Conservation (phyloP, 2,329 filamentous ascomycete species). For the Xylariomycetidae sp. region DNA sequence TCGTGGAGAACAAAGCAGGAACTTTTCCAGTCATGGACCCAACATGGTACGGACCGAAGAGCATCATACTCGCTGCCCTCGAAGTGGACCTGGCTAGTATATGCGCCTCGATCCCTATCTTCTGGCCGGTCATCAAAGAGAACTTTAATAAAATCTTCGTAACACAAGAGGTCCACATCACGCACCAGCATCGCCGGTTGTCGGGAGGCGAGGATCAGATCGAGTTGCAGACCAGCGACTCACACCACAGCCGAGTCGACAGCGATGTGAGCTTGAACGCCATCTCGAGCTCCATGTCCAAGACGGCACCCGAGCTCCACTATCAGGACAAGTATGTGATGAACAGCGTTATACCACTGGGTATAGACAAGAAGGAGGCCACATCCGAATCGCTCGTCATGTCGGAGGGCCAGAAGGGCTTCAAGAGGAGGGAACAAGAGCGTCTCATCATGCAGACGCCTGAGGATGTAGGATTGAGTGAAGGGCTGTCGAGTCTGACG, state of each 20-base stretch:
- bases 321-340: constrained; percentile 17
- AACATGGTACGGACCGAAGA: constrained; percentile 30
- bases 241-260: constrained; percentile 4
- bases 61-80: constrained; percentile 28
- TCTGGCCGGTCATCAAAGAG: constrained; percentile 27
- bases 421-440: constrained; percentile 18
- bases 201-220: constrained; percentile 12
- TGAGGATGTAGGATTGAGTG: too few relatives aligned
- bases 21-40: constrained; percentile 31
- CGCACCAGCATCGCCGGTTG: constrained; percentile 21
- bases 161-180: constrained; percentile 30
- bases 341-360: constrained; percentile 15
- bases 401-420: constrained; percentile 22
- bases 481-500: too few relatives aligned
- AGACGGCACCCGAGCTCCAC: constrained; percentile 3
- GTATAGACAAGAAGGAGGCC: constrained; percentile 8
- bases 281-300: constrained; percentile 3
- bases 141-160: constrained; percentile 29
- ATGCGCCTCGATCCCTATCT: constrained; percentile 28
- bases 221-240: constrained; percentile 7
- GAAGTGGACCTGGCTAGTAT: constrained; percentile 30
- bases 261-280: constrained; percentile 12
- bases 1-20: constrained; percentile 23
- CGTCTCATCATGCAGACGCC: constrained; percentile 10
- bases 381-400: constrained; percentile 15